Percentiles rank a stretch among this genome's conserved stretches.
Conservation (phyloP, 805 yeast species). For the Saturnispora saitoi region DNA sequence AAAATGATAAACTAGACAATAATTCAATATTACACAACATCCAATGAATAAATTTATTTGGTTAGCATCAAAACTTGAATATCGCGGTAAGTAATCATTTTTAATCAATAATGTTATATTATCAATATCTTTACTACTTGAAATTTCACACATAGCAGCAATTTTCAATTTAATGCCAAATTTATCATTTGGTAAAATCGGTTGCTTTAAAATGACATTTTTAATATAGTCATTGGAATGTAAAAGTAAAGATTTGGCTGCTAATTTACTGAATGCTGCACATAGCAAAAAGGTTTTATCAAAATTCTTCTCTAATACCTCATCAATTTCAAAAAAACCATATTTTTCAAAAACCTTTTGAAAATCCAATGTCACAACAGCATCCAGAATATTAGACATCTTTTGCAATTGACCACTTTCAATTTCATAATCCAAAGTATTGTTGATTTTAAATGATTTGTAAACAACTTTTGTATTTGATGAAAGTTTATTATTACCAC, state of each 20-base stretch:
- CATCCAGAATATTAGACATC: not conserved
- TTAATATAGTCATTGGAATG: slow-evolving; percentile 9
- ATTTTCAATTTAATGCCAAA: slow-evolving; percentile 4
- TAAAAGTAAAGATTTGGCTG: slow-evolving; percentile 6
- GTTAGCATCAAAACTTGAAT: not conserved
- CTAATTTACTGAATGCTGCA: slow-evolving; percentile 8
- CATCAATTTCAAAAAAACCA: slow-evolving; percentile 2
- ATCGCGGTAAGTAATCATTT: slow-evolving; percentile 6
- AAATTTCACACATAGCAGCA: slow-evolving; percentile 7
- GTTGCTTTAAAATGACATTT: slow-evolving; percentile 9
- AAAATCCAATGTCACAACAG: not conserved
- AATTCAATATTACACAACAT: slow-evolving; percentile 6
- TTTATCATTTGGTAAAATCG: slow-evolving; percentile 3
- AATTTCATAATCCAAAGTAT: not conserved
- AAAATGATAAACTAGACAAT: slow-evolving; percentile 12
- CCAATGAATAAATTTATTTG: slow-evolving; percentile 2
- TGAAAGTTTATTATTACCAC: not conserved
- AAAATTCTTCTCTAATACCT: not conserved
- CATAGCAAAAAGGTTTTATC: not conserved
- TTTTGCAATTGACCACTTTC: not conserved
- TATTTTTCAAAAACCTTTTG: not conserved
- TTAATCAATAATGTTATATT: slow-evolving; percentile 6
- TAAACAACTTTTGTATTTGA: slow-evolving; percentile 1
- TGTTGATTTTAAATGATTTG: slow-evolving; percentile 2
- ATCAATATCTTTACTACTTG: slow-evolving; percentile 2